Evolutionary conservation across 768 basidiomycete species (phyloP).

Genomic region (Suillus discolor): DNA sequence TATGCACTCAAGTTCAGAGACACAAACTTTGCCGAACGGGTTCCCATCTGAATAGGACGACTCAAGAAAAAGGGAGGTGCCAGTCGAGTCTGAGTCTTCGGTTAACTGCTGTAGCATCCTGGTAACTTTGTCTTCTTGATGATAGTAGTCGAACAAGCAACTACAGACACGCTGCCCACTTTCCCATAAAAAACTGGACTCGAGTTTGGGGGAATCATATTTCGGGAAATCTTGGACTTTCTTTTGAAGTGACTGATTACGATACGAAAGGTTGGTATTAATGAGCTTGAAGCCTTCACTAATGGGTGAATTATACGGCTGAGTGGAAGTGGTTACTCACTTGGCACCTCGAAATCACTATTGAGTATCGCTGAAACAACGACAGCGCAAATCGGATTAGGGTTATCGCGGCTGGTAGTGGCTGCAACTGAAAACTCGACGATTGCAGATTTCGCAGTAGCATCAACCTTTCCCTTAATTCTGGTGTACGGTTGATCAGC

Average conservation of each 20-base stretch:
- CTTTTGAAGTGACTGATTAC: neutral
- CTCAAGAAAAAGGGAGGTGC: neutral
- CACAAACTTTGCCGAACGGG: neutral
- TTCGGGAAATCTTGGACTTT: neutral
- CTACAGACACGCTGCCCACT: neutral
- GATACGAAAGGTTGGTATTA: neutral
- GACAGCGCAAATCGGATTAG: neutral
- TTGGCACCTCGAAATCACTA: neutral
- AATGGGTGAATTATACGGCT: neutral
- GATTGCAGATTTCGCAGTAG: neutral
- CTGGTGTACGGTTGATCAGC: neutral
- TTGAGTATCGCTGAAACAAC: neutral
- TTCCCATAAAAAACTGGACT: neutral
- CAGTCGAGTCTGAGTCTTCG: neutral
- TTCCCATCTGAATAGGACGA: neutral
- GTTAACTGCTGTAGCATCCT: neutral
- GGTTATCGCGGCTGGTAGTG: neutral
- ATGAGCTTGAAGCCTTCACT: neutral
- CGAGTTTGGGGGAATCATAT: neutral
- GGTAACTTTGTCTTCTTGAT: neutral
- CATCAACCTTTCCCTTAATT: neutral
- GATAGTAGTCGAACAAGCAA: constrained; percentile 2
- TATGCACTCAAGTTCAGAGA: neutral
- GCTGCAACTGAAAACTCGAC: neutral
- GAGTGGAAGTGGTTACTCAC: neutral